Evolutionary conservation across 225 moss, liverwort and hornwort genomes (phyloP).

Genomic region (Sphagnum contortum): DNA sequence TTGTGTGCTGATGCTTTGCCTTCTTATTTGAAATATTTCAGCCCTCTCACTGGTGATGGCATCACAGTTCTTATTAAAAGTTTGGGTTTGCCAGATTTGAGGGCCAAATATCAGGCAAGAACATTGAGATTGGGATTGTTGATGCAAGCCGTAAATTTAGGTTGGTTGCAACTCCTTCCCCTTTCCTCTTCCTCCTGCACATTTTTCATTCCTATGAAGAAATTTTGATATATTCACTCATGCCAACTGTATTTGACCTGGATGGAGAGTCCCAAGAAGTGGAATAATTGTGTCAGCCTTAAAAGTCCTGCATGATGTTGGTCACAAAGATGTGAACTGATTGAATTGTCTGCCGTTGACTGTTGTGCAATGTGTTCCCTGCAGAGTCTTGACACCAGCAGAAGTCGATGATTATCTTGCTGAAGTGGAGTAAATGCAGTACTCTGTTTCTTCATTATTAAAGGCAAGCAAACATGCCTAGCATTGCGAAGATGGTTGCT

Average conservation of each 20-base stretch:
- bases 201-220: no score
- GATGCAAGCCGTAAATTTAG: constrained; percentile 75
- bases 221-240: no score
- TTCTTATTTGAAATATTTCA: no score
- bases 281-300: no score
- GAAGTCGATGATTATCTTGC: constrained; percentile 99
- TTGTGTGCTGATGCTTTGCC: background rate
- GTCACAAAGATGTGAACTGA: no score
- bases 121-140: constrained; percentile 90
- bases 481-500: no score
- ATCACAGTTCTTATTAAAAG: background rate
- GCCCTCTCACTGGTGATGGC: no score
- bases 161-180: constrained; percentile 20
- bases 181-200: background rate
- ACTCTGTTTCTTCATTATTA: background rate
- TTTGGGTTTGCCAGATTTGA: constrained; percentile 53
- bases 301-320: no score
- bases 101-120: constrained; percentile 97
- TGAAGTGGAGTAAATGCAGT: constrained; percentile 68
- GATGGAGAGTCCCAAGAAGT: no score
- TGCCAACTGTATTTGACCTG: no score
- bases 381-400: constrained; percentile 87
- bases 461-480: no score
- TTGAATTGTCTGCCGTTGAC: no score
- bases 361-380: background rate